Base-by-base conservation (phyloP, 2,329 filamentous ascomycete genomes). In the Tolypocladium pustulatum region DNA sequence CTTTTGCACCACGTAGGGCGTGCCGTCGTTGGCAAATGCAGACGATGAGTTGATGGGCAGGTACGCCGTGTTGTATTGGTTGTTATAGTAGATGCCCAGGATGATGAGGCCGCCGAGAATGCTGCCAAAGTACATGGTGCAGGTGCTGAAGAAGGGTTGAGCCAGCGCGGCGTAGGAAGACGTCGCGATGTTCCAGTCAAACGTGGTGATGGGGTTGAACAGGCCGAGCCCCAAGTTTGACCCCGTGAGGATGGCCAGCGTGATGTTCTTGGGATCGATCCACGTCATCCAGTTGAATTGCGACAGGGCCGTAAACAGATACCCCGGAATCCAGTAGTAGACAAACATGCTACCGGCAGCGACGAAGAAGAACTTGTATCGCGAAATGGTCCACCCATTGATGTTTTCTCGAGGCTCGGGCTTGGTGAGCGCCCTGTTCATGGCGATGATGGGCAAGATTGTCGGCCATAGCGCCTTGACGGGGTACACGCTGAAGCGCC, bases 231-330 rank as follows among this genome's bases (percentile, higher is more conserved):
- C 77, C 25, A 71, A 69, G n/a, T 69, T 69, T n/a, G 71, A 73
- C 2, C 77, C 77, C 10, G 74, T 75, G 54, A 78, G 66, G 15
- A 72, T 70, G 49, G 69, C 72, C 55, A 78, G 65, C 22, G 66
- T 68, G 40, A 72, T 66, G 59, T 77, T 78, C 15, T 71, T 61
- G 0, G 80, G 79, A 0, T 75, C 69, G 57, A 83, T 83, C 80
- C 80, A 84, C 0, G 78, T 76, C 60, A 82, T 75, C 78, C 80
- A 84, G 67, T 75, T 79, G 66, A 84, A 83, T 36, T 72, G 67
- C 5, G 73, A 69, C 32, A 83, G 63, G 17, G 76, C 78, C 7
- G 68, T 69, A 63, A 81, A 81, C 41, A 82, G 68, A 62, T 74
- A 80, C 58, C 76, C 73, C 0, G 80, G 80, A 56, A 82, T 74